A percentile compares a stretch with the other conserved stretches of the same genome.
Conservation (phyloP, 2,329 filamentous ascomycete species). For the Fonsecaea multimorphosa region DNA sequence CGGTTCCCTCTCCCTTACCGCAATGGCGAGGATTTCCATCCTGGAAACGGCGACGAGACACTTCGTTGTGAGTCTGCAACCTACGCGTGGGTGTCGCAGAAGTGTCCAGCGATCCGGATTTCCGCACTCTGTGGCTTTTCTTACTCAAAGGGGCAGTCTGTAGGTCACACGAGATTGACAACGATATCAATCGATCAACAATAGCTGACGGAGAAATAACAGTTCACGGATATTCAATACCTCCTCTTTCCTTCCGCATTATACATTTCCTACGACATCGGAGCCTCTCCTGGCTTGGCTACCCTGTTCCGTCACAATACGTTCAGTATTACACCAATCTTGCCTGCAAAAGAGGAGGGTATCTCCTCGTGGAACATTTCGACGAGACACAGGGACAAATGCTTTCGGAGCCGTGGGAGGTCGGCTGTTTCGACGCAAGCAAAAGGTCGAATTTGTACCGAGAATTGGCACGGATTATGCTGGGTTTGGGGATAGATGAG, state of each 20-base stretch:
- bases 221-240: not conserved
- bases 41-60: conserved; percentile 43
- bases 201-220: too few species aligned
- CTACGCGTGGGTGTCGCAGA: conserved; percentile 40
- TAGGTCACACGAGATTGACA: too few species aligned
- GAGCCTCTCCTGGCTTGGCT: not conserved
- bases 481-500: conserved; percentile 33
- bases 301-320: not conserved
- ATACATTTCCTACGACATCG: not conserved
- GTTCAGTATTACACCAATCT: too few species aligned
- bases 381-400: too few species aligned
- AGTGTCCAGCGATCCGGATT: not conserved
- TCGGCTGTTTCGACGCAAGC: not conserved
- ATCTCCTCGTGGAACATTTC: too few species aligned
- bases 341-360: too few species aligned
- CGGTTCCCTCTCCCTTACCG: conserved; percentile 41
- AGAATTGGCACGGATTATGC: conserved; percentile 39
- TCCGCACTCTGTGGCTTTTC: not conserved
- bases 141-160: not conserved
- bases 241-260: not conserved
- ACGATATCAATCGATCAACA: too few species aligned
- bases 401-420: too few species aligned
- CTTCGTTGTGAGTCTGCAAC: conserved; percentile 41
- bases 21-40: conserved; percentile 34
- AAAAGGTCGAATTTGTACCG: conserved; percentile 37